phyloP scores from a whole-genome alignment of 257 asterid genomes.

The Solanum megistacrolobum region DNA sequence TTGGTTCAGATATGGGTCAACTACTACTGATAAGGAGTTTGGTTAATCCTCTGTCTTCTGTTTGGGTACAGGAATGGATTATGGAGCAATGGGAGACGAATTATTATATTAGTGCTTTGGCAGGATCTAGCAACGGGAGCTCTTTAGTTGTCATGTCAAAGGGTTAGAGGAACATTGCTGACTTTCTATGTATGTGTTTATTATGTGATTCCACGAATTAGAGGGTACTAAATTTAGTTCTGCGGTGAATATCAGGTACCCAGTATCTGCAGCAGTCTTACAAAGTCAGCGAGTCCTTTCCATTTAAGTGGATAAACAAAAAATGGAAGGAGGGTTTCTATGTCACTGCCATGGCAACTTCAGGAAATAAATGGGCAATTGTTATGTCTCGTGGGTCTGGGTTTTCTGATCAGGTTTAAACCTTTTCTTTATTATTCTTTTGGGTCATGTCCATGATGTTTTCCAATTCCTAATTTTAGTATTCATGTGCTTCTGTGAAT shows the following conservation, averaged over 20 bases:
- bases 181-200: neutral
- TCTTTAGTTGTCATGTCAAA: constrained; percentile 63
- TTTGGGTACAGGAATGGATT: constrained; percentile 52
- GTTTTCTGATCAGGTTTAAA: constrained; percentile 45
- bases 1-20: neutral
- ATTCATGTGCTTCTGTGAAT: neutral
- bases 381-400: constrained; percentile 77
- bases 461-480: neutral
- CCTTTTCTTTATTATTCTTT: neutral
- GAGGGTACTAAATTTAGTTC: neutral
- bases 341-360: constrained; percentile 70
- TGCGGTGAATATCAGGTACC: constrained; percentile 27
- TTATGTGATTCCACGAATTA: neutral
- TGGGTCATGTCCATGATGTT: neutral
- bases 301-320: constrained; percentile 66
- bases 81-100: constrained; percentile 66
- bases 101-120: constrained; percentile 56
- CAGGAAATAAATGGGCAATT: constrained; percentile 58
- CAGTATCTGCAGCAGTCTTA: constrained; percentile 55
- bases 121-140: constrained; percentile 59
- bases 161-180: constrained; percentile 29
- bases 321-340: constrained; percentile 69
- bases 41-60: neutral
- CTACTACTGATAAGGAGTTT: neutral
- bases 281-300: constrained; percentile 63